These are phyloP conservation scores for Phlegmacium glaucopus DNA, from an alignment of 768 basidiomycete genomes.

Conservation along the genomic window DNA sequence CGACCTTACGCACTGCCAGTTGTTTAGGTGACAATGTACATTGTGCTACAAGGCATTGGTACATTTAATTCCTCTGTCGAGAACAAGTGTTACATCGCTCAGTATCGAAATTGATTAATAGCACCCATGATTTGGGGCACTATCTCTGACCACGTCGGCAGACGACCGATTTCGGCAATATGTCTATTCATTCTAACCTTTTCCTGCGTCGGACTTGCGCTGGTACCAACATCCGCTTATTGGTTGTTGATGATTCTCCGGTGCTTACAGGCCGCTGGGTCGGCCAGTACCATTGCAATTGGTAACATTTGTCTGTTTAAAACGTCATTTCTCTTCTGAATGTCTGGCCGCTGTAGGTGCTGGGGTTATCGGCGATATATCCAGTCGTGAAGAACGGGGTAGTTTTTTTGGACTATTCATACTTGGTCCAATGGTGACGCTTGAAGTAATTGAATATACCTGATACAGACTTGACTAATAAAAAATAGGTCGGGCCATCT, in stretches of 20 bases:
- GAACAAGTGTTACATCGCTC: not conserved
- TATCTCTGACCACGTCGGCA: conserved; percentile 61
- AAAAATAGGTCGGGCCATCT: conserved; percentile 52
- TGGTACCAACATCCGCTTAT: conserved; percentile 54
- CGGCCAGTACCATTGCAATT: conserved; percentile 74
- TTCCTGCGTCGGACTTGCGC: conserved; percentile 61
- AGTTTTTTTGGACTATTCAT: conserved; percentile 68
- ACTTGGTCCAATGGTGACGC: conserved; percentile 56
- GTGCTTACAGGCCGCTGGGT: conserved; percentile 76
- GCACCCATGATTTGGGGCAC: conserved; percentile 72
- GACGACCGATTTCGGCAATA: conserved; percentile 58
- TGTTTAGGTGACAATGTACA: conserved; percentile 60
- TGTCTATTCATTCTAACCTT: conserved; percentile 62
- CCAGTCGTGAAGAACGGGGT: conserved; percentile 68
- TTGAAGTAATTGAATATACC: conserved; percentile 4
- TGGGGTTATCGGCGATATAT: conserved; percentile 78
- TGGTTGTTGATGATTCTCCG: conserved; percentile 82
- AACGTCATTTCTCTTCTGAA: not conserved
- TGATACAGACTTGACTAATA: conserved; percentile 2
- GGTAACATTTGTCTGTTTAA: conserved; percentile 34
- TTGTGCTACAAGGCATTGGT: conserved; percentile 67
- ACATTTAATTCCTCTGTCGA: conserved; percentile 11
- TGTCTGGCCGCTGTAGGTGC: conserved; percentile 55
- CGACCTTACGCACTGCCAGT: not conserved
- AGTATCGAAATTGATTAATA: conserved; percentile 17